Evolutionary conservation across 1,284 basidiomycete genomes (phyloP), one percentile per base, ranked within the genome.

Genomic region (Fomitopsis schrenkii): DNA sequence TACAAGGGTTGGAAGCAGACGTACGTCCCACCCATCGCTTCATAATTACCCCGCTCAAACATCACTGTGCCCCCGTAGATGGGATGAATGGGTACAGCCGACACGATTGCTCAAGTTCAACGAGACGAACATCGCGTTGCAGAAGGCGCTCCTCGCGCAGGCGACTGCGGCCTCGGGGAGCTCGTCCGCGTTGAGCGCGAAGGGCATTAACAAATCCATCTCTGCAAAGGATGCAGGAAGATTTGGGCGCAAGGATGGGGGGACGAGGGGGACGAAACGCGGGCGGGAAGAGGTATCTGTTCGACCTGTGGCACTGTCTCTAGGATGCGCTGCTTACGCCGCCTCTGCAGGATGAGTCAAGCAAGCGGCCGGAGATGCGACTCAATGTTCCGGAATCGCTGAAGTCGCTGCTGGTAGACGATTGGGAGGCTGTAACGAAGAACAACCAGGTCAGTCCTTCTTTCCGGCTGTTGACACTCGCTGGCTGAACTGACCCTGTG

Each of bases 1-100:
- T 99, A 99, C 82, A 96, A 97, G 74, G 97, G 97, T 5, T 99
- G 97, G 97, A 99, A 98, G 75, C 93, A 95, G 76, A 96, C 93
- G 89, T 96, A 73, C 75, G 94, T 83, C n/a, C 42, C 38, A 14
- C 48, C 42, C 36, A 38, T 62, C 52, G 50, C 36, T 41, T 55
- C 52, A 26, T 55, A 10, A 46, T 52, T 26, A 35, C n/a, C 48
- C 50, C 14, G 22, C 35, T 62, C 15, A 59, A 59, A 33, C 56
- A 19, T 38, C 42, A 50, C 45, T n/a, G 28, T 35, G 45, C 19
- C 7, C 4, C 30, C 35, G 8, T 33, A 97, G 94, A 64, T 98
- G 97, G 97, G 97, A 98, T 77, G 97, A 99, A 81, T 98, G 95
- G 95, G 97, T 98, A 0, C 91, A 94, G 1, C 84, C 87, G 48